Evolutionary conservation across 2,329 filamentous ascomycete species (phyloP), one percentile per base, ranked within the genome.

Genomic region (Colletotrichum musicola): DNA sequence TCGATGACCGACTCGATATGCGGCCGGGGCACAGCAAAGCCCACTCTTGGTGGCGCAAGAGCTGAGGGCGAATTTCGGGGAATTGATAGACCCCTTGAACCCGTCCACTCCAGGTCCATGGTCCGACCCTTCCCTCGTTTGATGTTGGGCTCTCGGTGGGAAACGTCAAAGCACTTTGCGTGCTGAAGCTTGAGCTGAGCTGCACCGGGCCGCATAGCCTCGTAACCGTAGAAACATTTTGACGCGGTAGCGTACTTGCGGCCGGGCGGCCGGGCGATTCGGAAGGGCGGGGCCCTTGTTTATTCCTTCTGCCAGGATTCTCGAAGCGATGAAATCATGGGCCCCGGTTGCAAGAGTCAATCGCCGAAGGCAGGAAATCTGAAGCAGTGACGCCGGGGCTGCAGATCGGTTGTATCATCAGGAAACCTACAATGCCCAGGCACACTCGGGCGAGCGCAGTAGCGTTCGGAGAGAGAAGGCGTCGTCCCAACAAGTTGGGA

Each of bases 351-450:
- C 38, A 55, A 35, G 27, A 68, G 54, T 30, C 30, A 50, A 44
- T 49, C 54, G 54, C 38, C 49, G 42, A 35, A 13, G 47, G 22
- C 22, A 27, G 20, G 20, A 20, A 46, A 46, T 61, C 62, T 69
- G 66, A 69, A 51, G 62, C 66, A 61, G 66, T 66, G 62, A 66
- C 62, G 66, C 62, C 50, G 18, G 49, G 66, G 66, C 49, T 69
- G 66, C 62, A 69, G 66, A 69, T 69, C 66, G 38, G 16, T 66
- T 66, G 66, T 69, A 56, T 69, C 66, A 66, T 56, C 40, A 49
- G 50, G 38, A 65, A 69, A 69, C 62, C 22, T 61, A 60, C 66
- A 53, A 61, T 66, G 62, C 66, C 42, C 56, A 20, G 22, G 54
- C 54, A 61, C 61, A 50, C 66, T 22, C 56, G 25, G 22, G 54